Evolutionary conservation across 2,329 filamentous ascomycete species (phyloP).

Genomic region (Pseudofabraea citricarpa): DNA sequence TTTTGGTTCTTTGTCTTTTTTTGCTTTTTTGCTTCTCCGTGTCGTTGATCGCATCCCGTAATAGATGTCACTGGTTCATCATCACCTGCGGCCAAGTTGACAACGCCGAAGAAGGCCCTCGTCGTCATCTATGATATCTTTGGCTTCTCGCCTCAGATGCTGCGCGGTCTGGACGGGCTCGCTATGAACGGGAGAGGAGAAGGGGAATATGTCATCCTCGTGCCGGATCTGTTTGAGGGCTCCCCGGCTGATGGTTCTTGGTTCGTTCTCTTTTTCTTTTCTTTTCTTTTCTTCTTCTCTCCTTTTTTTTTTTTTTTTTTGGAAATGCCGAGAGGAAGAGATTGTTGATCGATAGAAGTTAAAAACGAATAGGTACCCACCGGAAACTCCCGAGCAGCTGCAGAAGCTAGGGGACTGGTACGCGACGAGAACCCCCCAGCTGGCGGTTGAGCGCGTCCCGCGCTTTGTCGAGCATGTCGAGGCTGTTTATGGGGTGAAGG

Average conservation of each 20-base stretch:
- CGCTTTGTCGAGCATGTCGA: slow-evolving; percentile 9
- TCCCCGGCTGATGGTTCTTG: slow-evolving; percentile 9
- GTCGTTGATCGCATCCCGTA: too few relatives aligned
- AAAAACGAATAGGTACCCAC: slow-evolving; percentile 9
- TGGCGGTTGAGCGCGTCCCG: slow-evolving; percentile 5
- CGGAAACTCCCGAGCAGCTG: slow-evolving; percentile 14
- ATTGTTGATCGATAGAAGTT: too few relatives aligned
- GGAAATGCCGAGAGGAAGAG: not conserved
- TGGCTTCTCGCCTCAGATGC: slow-evolving; percentile 62
- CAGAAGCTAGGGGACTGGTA: slow-evolving; percentile 12
- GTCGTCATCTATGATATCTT: slow-evolving; percentile 62
- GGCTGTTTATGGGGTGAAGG: slow-evolving; percentile 10
- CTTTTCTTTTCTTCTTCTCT: not conserved
- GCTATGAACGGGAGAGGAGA: slow-evolving; percentile 34
- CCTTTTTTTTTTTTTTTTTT: not conserved
- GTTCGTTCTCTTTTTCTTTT: not conserved
- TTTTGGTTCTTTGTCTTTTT: too few relatives aligned
- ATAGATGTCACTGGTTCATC: slow-evolving; percentile 42
- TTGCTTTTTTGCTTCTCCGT: too few relatives aligned
- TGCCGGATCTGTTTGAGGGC: slow-evolving; percentile 86
- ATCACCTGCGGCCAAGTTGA: too few relatives aligned
- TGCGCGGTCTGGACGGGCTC: slow-evolving; percentile 66
- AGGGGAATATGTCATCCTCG: slow-evolving; percentile 59
- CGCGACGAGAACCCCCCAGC: slow-evolving; percentile 10
- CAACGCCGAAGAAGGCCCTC: slow-evolving; percentile 48